Base-by-base conservation (phyloP, 2,329 filamentous ascomycete genomes). In the Fusarium coffeatum region DNA sequence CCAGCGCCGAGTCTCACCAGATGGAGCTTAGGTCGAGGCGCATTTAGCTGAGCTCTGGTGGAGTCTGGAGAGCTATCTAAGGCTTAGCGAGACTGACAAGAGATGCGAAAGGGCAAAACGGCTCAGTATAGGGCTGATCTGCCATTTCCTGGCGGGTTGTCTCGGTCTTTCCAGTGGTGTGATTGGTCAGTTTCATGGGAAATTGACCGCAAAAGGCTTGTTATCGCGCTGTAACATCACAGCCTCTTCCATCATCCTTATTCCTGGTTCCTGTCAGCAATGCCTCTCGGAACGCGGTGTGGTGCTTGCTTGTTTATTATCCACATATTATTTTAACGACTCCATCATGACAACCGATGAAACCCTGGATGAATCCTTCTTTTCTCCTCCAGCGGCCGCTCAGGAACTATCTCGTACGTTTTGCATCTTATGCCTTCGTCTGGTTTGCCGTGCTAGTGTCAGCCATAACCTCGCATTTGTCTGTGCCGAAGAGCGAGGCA, bases 1-100 rank as follows among this genome's bases (percentile, higher is more conserved):
- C 20, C 45, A 59, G 67, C 67, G 67, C 63, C 20, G 15, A 23
- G 42, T 70, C 12, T 20, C 18, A 37, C 67, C 63, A 23, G 16
- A 64, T 64, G 22, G 22, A 62, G 67, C 50, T 30, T 70, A 70
- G 67, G n/a, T 40, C 32, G 62, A 66, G 64, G 62, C 64, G 49
- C 62, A 66, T 50, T 37, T 62, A 28, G 48, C 47, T 59, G 40
- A 65, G 47, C 46, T 59, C 23, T 30, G 43, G 32, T 63, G 61
- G 61, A 45, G 62, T 61, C n/a, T 63, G 61, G 47, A 48, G 62
- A 62, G 59, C 59, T n/a, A n/a, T n/a, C n/a, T 64, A 59, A 65
- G 45, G 61, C 50, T 64, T 64, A 58, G 61, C 54, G 61, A 49
- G n/a, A n/a, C n/a, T n/a, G n/a, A n/a, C n/a, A n/a, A n/a, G n/a